Conservation (phyloP, 129 eudicot species). For the Ambrosia artemisiifolia region DNA sequence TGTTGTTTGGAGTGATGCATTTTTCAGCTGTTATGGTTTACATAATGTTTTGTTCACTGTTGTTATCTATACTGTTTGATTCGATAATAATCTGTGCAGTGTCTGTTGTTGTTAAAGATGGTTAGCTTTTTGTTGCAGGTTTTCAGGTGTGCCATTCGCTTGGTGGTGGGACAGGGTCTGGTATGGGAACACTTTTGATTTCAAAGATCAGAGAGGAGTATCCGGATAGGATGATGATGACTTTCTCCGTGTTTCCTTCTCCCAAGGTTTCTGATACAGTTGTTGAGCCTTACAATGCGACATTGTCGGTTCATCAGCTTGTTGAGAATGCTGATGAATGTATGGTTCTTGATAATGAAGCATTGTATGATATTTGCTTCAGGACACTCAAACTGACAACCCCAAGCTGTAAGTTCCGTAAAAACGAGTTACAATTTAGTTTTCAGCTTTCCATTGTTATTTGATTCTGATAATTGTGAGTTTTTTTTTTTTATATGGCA, state of each 20-base stretch:
- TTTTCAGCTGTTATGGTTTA: neutral
- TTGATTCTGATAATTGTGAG: neutral
- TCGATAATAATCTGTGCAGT: neutral
- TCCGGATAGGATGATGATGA: conserved; percentile 58
- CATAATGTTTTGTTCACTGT: neutral
- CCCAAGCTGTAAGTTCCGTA: conserved; percentile 61
- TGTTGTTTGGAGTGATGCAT: neutral
- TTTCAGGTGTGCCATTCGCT: conserved; percentile 61
- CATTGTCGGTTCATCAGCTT: conserved; percentile 44
- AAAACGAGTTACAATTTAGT: neutral
- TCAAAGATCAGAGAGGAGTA: conserved; percentile 58
- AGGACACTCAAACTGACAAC: conserved; percentile 72
- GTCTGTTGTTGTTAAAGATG: neutral
- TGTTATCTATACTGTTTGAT: neutral
- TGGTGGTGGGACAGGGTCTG: conserved; percentile 67
- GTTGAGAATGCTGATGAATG: conserved; percentile 89
- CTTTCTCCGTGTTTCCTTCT: conserved; percentile 57
- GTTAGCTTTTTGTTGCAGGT: conserved; percentile 29
- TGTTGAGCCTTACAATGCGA: conserved; percentile 85
- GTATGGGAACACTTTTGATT: conserved; percentile 57
- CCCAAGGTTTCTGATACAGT: conserved; percentile 64
- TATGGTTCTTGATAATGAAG: conserved; percentile 23
- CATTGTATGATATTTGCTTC: conserved; percentile 2
- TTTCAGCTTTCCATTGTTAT: neutral
- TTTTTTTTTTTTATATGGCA: conserved; percentile 28